Conservation (phyloP, 371 early-diverging fungal species). For the Mucor ambiguus region DNA sequence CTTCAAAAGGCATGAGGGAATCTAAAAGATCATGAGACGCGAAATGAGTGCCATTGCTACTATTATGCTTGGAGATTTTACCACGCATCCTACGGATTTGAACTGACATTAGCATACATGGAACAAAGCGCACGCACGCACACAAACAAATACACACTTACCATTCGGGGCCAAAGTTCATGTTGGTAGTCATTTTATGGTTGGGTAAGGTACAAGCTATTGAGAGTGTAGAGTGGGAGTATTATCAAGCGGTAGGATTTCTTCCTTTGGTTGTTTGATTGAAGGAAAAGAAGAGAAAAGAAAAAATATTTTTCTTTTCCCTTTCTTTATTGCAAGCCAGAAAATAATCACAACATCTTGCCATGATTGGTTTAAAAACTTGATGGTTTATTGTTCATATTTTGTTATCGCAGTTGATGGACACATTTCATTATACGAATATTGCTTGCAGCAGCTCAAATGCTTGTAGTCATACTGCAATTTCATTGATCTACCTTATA, state of each 20-base stretch:
- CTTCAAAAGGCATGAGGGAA: slow-evolving; percentile 23
- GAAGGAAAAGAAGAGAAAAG: not conserved
- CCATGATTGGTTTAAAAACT: slow-evolving; percentile 2
- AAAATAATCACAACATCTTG: slow-evolving; percentile 1
- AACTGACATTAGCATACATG: slow-evolving; percentile 2
- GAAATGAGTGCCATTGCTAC: slow-evolving; percentile 24
- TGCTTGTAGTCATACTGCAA: not conserved
- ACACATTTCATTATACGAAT: not conserved
- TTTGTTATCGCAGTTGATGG: not conserved
- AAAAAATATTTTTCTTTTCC: not conserved
- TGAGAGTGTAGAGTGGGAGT: not conserved
- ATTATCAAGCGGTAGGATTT: not conserved
- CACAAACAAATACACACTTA: slow-evolving; percentile 30
- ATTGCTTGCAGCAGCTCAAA: not conserved
- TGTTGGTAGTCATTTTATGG: slow-evolving; percentile 62
- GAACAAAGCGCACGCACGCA: not conserved
- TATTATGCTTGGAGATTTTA: slow-evolving; percentile 36
- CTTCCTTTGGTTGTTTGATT: not conserved
- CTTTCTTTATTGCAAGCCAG: slow-evolving; percentile 1
- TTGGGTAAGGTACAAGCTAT: slow-evolving; percentile 1
- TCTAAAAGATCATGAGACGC: slow-evolving; percentile 12
- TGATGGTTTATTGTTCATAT: not conserved
- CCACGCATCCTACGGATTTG: slow-evolving; percentile 48
- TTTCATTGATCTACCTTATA: not conserved
- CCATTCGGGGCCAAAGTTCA: slow-evolving; percentile 91